phyloP scores from a whole-genome alignment of 2,329 filamentous ascomycete species.

The Pleomassaria siparia region DNA sequence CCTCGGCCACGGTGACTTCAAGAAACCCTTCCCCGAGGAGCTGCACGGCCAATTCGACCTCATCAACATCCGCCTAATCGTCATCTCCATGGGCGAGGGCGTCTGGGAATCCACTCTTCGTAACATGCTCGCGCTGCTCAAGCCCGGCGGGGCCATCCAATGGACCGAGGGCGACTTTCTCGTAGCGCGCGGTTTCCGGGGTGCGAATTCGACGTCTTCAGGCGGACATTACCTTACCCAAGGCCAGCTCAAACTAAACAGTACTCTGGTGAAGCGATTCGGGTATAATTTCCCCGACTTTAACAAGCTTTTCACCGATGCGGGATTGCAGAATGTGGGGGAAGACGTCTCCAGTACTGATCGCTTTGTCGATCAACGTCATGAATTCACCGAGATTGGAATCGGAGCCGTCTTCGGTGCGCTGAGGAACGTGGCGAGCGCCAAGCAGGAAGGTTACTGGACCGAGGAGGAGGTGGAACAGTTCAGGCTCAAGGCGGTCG shows the following conservation, averaged over 20 bases:
- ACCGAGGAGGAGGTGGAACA: slow-evolving; percentile 19
- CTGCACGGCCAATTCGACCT: slow-evolving; percentile 31
- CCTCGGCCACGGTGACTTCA: slow-evolving; percentile 27
- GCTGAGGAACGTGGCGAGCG: slow-evolving; percentile 27
- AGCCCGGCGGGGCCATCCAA: slow-evolving; percentile 29
- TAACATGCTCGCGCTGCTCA: slow-evolving; percentile 29
- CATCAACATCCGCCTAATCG: slow-evolving; percentile 33
- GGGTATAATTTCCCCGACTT: slow-evolving; percentile 27
- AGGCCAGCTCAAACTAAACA: slow-evolving; percentile 24
- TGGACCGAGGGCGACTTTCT: slow-evolving; percentile 37
- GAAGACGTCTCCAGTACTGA: slow-evolving; percentile 33
- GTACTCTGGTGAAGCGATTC: slow-evolving; percentile 21
- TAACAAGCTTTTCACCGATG: slow-evolving; percentile 16
- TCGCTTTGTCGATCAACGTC: slow-evolving; percentile 23
- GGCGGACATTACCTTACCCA: slow-evolving; percentile 21
- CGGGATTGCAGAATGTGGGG: slow-evolving; percentile 19
- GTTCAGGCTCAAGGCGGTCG: slow-evolving; percentile 17
- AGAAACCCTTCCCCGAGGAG: slow-evolving; percentile 27
- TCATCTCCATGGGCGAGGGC: slow-evolving; percentile 27
- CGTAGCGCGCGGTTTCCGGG: slow-evolving; percentile 23
- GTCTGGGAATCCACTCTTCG: slow-evolving; percentile 25
- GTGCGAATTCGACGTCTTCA: slow-evolving; percentile 7
- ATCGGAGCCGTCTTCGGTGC: slow-evolving; percentile 29
- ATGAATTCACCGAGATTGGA: slow-evolving; percentile 30
- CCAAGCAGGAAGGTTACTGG: slow-evolving; percentile 26